These are phyloP conservation scores for Suillus alpinus DNA, from an alignment of 768 basidiomycete species.

Conservation along the genomic window DNA sequence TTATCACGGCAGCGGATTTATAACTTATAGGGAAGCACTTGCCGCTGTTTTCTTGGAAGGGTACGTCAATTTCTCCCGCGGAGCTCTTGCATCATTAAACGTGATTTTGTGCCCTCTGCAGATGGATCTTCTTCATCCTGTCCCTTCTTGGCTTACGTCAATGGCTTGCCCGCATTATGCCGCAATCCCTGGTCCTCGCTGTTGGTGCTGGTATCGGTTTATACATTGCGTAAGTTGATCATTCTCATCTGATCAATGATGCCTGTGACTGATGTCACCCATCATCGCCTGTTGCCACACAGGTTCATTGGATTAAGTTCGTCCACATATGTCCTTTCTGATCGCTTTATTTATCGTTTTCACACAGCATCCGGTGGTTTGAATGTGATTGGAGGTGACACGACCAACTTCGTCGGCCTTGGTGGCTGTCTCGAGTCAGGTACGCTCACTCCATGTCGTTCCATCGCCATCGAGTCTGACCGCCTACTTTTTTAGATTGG, in stretches of 20 bases:
- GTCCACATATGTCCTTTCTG: conserved; percentile 10
- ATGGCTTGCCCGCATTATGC: conserved; percentile 88
- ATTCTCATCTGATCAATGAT: conserved; percentile 1
- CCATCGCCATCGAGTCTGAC: conserved; percentile 8
- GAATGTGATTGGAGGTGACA: conserved; percentile 72
- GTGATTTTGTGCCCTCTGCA: conserved; percentile 24
- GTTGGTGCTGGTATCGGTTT: conserved; percentile 87
- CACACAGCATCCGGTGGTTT: conserved; percentile 60
- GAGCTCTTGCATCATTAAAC: neutral
- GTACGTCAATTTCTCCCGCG: conserved; percentile 35
- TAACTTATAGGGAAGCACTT: conserved; percentile 76
- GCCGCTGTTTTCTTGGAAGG: conserved; percentile 88
- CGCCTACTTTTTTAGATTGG: conserved; percentile 36
- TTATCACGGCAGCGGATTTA: conserved; percentile 67
- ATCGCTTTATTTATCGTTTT: conserved; percentile 2
- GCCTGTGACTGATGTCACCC: conserved; percentile 10
- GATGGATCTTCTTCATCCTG: conserved; percentile 79
- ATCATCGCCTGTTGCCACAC: conserved; percentile 10
- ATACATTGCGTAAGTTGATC: conserved; percentile 69
- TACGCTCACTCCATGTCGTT: conserved; percentile 15
- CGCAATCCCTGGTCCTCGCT: conserved; percentile 79
- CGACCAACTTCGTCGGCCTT: conserved; percentile 66
- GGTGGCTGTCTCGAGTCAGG: conserved; percentile 67
- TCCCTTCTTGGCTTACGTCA: conserved; percentile 83
- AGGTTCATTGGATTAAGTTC: conserved; percentile 76